phyloP scores from a whole-genome alignment of 495 filamentous ascomycete genomes.

The Jackrogersella multiformis region DNA sequence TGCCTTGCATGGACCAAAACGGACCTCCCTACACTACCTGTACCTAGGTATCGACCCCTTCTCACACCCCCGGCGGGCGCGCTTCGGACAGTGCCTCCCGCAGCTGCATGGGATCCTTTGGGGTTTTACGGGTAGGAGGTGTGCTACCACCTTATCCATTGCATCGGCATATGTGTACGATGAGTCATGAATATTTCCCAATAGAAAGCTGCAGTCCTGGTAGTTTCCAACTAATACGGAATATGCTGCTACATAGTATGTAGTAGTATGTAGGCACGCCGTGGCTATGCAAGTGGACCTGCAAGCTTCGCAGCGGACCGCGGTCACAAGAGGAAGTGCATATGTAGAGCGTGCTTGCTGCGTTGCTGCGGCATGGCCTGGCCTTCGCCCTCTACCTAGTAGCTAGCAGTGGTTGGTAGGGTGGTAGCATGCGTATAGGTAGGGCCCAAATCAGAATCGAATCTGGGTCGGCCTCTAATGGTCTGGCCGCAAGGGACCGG shows the following conservation, averaged over 20 bases:
- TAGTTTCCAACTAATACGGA: too few species aligned
- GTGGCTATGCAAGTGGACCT: constrained; percentile 35
- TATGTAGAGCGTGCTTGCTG: constrained; percentile 44
- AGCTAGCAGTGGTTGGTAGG: constrained; percentile 5
- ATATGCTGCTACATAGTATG: too few species aligned
- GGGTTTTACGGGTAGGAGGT: constrained; percentile 31
- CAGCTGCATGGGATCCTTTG: constrained; percentile 35
- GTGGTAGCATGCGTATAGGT: constrained; percentile 25
- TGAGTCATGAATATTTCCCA: constrained; percentile 23
- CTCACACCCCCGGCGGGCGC: constrained; percentile 23
- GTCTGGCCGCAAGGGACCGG: constrained; percentile 31
- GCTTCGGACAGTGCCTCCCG: constrained; percentile 46
- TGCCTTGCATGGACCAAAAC: constrained; percentile 39
- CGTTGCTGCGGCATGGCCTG: constrained; percentile 26
- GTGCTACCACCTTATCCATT: constrained; percentile 26
- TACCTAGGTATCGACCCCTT: neutral
- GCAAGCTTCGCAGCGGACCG: constrained; percentile 48
- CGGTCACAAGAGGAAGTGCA: constrained; percentile 50
- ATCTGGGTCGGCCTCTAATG: constrained; percentile 28
- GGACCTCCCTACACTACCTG: too few species aligned
- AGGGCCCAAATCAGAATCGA: constrained; percentile 24
- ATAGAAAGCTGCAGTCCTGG: neutral
- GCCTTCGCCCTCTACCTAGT: too few species aligned
- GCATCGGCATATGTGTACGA: constrained; percentile 13
- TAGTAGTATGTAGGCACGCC: too few species aligned